Conservation (phyloP, 169 alveolate genomes). For the Amoebophrya sp. region DNA sequence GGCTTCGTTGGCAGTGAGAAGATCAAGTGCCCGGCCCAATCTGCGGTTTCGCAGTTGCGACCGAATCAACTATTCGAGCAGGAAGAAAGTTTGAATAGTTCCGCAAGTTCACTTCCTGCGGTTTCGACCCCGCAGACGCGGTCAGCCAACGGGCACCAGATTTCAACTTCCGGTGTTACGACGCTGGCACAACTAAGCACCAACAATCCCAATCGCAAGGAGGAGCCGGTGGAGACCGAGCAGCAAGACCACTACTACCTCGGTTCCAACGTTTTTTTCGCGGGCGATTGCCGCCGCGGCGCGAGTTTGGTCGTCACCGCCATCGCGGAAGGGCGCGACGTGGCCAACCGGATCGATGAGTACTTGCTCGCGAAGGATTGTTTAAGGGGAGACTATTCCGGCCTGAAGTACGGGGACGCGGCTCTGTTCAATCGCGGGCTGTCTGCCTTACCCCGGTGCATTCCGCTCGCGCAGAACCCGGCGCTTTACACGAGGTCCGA, state of each 20-base stretch:
- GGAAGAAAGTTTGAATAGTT: too few species aligned
- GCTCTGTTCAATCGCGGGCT: background rate
- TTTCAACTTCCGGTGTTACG: too few species aligned
- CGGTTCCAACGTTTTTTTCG: constrained; percentile 42
- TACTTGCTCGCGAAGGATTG: constrained; percentile 37
- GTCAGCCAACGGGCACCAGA: too few species aligned
- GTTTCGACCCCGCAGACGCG: too few species aligned
- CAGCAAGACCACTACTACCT: background rate
- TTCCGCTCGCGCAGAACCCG: constrained; percentile 13
- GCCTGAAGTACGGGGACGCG: background rate
- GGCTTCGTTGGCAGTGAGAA: constrained; percentile 31
- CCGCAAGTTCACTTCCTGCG: too few species aligned
- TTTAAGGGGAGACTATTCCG: too few species aligned
- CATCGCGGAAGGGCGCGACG: constrained; percentile 57
- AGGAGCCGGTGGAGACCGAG: background rate
- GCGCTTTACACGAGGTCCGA: background rate
- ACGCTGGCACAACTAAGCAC: background rate
- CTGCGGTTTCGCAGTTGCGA: background rate
- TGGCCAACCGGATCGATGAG: constrained; percentile 52
- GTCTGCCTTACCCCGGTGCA: background rate
- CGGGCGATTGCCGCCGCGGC: constrained; percentile 60
- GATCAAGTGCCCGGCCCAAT: background rate
- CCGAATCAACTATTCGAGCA: background rate
- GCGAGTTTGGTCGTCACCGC: constrained; percentile 56
- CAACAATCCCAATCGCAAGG: background rate